phyloP scores from a whole-genome alignment of 257 asterid genomes.

The Rauvolfia tetraphylla region DNA sequence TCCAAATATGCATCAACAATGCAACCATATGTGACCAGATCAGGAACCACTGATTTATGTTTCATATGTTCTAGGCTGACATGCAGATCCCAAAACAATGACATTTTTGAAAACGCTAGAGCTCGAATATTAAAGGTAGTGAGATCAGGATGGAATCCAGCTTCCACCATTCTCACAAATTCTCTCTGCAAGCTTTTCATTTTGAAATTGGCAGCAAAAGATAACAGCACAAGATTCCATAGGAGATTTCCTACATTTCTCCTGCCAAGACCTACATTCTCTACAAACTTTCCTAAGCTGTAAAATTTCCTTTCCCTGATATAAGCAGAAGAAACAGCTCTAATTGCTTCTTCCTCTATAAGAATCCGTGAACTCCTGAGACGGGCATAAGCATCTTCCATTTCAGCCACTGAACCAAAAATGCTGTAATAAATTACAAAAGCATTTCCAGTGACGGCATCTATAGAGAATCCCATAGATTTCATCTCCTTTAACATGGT shows the following conservation, averaged over 20 bases:
- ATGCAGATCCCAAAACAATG: constrained; percentile 84
- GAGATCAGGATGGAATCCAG: constrained; percentile 75
- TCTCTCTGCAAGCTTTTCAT: constrained; percentile 94
- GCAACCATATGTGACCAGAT: constrained; percentile 87
- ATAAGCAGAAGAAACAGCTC: constrained; percentile 68
- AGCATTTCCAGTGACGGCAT: constrained; percentile 72
- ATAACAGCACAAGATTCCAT: constrained; percentile 79
- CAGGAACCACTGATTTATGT: constrained; percentile 65
- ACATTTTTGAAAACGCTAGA: constrained; percentile 87
- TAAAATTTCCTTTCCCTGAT: constrained; percentile 63
- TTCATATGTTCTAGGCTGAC: constrained; percentile 90
- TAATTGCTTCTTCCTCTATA: constrained; percentile 80
- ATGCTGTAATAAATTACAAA: constrained; percentile 58
- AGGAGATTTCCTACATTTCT: constrained; percentile 81
- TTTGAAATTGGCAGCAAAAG: constrained; percentile 84
- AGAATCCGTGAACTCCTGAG: constrained; percentile 81
- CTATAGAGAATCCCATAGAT: constrained; percentile 60
- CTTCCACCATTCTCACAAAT: constrained; percentile 80
- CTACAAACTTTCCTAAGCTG: constrained; percentile 59
- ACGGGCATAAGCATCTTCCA: constrained; percentile 70
- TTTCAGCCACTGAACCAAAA: constrained; percentile 55
- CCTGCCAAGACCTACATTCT: constrained; percentile 83
- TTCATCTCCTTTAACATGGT: constrained; percentile 59
- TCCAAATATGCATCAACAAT: constrained; percentile 81
- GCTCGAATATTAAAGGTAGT: constrained; percentile 70